Conservation (phyloP, 2,329 filamentous ascomycete genomes). For the Lachnellula willkommii region DNA sequence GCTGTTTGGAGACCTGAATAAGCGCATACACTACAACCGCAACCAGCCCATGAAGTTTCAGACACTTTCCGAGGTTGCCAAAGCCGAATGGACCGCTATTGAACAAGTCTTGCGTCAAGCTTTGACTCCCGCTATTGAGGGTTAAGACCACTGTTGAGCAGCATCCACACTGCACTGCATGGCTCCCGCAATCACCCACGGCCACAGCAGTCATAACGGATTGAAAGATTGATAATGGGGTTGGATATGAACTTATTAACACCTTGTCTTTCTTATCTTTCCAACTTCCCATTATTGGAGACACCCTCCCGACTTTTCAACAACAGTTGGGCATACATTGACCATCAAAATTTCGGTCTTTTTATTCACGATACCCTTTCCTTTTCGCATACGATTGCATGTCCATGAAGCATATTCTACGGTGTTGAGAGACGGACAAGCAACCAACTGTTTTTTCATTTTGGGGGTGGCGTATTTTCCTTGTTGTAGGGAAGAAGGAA, state of each 20-base stretch:
- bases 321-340: background rate
- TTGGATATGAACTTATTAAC: background rate
- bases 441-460: background rate
- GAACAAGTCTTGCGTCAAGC: constrained; percentile 41
- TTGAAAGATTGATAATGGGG: background rate
- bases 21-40: constrained; percentile 41
- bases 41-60: constrained; percentile 34
- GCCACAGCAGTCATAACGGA: too few species aligned
- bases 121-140: constrained; percentile 17
- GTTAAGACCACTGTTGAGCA: background rate
- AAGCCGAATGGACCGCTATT: constrained; percentile 44
- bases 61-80: constrained; percentile 43
- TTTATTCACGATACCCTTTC: too few species aligned
- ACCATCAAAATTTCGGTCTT: too few species aligned
- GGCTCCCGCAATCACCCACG: background rate
- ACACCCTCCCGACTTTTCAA: background rate
- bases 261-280: background rate
- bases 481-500: too few species aligned
- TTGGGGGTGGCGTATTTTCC: too few species aligned
- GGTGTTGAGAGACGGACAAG: background rate
- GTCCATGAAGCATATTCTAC: background rate
- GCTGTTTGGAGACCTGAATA: constrained; percentile 40
- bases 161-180: too few species aligned
- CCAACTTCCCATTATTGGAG: too few species aligned
- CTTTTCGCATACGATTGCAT: background rate